A percentile compares a stretch with the other conserved stretches of the same genome.
These are phyloP conservation scores for Yamadazyma taylorii DNA, from an alignment of 1,139 yeast species.

Conservation along the genomic window DNA sequence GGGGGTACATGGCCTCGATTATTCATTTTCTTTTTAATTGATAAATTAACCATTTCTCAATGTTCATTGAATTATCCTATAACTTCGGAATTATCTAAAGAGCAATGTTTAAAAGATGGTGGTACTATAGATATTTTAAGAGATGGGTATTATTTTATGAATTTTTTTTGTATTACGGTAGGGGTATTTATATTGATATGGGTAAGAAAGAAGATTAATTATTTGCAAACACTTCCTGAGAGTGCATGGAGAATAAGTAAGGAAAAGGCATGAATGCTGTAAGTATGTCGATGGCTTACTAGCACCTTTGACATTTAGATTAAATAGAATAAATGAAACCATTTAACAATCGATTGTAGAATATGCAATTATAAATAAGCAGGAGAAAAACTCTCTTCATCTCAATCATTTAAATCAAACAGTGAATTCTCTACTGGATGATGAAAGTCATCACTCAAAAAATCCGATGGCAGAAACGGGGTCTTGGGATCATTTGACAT, in stretches of 20 bases:
- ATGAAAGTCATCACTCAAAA: conserved; percentile 34
- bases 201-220: conserved; percentile 58
- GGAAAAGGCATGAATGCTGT: conserved; percentile 8
- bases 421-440: conserved; percentile 18
- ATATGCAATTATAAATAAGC: neutral
- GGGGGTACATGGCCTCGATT: conserved; percentile 99
- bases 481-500: conserved; percentile 35
- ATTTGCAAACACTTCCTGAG: conserved; percentile 62
- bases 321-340: neutral
- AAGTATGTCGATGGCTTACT: too few relatives aligned
- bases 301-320: neutral
- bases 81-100: conserved; percentile 37
- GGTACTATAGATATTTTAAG: conserved; percentile 56
- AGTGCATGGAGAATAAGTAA: conserved; percentile 64
- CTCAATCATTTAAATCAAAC: conserved; percentile 10
- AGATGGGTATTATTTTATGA: conserved; percentile 88
- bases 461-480: conserved; percentile 47
- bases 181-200: conserved; percentile 73
- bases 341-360: too few relatives aligned
- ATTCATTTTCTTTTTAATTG: conserved; percentile 75
- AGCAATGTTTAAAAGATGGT: conserved; percentile 49
- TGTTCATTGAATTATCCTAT: conserved; percentile 40
- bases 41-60: conserved; percentile 63
- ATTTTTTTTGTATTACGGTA: conserved; percentile 62
- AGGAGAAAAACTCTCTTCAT: too few relatives aligned